These are phyloP conservation scores for Hirschioporus abietinus DNA, from an alignment of 768 basidiomycete genomes.

Conservation along the genomic window DNA sequence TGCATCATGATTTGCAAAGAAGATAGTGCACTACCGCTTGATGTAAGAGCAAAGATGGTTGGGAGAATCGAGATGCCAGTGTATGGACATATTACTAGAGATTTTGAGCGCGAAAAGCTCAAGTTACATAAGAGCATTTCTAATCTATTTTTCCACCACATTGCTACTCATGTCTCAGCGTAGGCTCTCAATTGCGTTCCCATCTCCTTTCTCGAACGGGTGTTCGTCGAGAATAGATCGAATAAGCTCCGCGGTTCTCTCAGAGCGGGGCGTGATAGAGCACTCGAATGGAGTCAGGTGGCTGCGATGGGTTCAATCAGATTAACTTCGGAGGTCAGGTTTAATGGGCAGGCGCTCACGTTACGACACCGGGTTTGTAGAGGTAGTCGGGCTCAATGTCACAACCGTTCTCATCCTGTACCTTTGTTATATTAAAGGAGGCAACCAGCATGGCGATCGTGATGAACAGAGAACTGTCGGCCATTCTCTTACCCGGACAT, in stretches of 20 bases:
- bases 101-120: too few relatives aligned
- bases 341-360: too few relatives aligned
- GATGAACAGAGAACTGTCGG: conserved; percentile 1
- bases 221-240: not conserved
- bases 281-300: conserved; percentile 1
- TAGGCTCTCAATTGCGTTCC: not conserved
- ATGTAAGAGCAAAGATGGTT: too few relatives aligned
- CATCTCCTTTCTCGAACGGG: not conserved
- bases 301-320: not conserved
- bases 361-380: not conserved
- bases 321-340: too few relatives aligned
- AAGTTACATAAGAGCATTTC: too few relatives aligned
- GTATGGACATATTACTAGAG: too few relatives aligned
- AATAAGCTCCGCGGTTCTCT: not conserved
- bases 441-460: not conserved
- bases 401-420: not conserved
- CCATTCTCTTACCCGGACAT: not conserved
- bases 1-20: too few relatives aligned
- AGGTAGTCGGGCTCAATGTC: not conserved
- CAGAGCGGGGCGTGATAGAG: conserved; percentile 1
- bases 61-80: too few relatives aligned
- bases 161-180: too few relatives aligned
- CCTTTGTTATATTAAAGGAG: not conserved
- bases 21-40: too few relatives aligned
- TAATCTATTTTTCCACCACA: too few relatives aligned